Evolutionary conservation across 495 filamentous ascomycete genomes (phyloP), one percentile per base, ranked within the genome.

Genomic region (Penicillium maclennaniae): DNA sequence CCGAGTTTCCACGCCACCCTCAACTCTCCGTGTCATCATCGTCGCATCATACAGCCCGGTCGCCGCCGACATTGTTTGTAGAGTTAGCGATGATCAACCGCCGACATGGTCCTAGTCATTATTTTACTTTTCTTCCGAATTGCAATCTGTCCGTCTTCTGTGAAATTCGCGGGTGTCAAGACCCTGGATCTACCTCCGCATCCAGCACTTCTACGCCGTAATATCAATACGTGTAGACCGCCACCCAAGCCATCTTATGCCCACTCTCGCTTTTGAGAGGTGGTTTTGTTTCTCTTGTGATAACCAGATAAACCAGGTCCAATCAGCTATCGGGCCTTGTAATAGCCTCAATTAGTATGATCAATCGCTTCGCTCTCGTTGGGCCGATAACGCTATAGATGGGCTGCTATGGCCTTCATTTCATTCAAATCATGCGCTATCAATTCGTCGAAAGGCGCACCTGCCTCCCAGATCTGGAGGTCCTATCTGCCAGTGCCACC

Each of bases 41-140:
- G 55, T 55, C 44, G 58, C 61, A 66, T 66, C 63, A 66, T 66
- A 39, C 56, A 63, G 45, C 45, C 60, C 61, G 57, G 57, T 64
- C 53, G 47, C 43, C 45, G 61, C 58, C 61, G 60, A 61, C 53
- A 51, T 49, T 41, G n/a, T 51, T 17, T 34, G 8, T 3, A 14
- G 15, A 34, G 4, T 21, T 44, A 26, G 42, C n/a, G 20, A 9
- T 40, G 38, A 40, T 40, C 38, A 19, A 6, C 38, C 9, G 19
- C 38, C 31, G 31, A 34, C 23, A 5, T 23, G 2, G 23, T 9
- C 4, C 27, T 4, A 34, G 14, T 34, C 3, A 14, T 1, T 12
- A 14, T 3, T 34, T 14, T 0, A 34, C 10, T 34, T 14, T 12
- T 34, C 31, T 34, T 34, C 10, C 10, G 9, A 4, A 19, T 4